Base-by-base conservation (phyloP, 2,329 filamentous ascomycete genomes). In the Cadophora sp. region DNA sequence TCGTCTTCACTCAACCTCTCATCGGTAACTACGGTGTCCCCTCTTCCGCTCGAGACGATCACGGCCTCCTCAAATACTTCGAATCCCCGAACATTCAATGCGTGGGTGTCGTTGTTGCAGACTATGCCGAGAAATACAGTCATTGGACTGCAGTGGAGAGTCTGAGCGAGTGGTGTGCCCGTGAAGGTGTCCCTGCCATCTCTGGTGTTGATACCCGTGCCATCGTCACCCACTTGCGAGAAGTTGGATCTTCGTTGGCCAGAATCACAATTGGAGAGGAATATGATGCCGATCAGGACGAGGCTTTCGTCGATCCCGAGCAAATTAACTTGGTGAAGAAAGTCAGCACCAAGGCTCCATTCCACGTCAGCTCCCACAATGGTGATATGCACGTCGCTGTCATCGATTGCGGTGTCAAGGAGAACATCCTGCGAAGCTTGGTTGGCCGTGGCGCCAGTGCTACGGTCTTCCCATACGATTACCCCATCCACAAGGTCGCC, bases 21-120 rank as follows among this genome's bases (percentile, higher is more conserved):
- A 97, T 99, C 77, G 96, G 96, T 78, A 99, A 99, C 87, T 99
- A 99, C 79, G 96, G 96, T 75, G 95, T 99, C 20, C 96, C 96
- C 18, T 96, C 94, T 39, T 89, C 85, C 71, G 87, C 89, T 76
- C 91, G 93, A 72, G 96, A 99, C 80, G 84, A 94, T 80, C 92
- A 89, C 80, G 96, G 96, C 75, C 88, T 99, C 67, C 86, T 98
- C 79, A 96, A 96, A 83, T 97, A 98, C 85, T 99, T 99, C 77
- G 96, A 99, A 83, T 97, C 94, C 33, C 96, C 96, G 62, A 93
- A 98, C 82, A 94, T 99, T 73, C 96, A 99, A 84, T 96, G 95
- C 68, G 92, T 92, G 69, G 96, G 94, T 80, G 91, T 99, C 61
- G 95, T 99, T 56, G 96, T 99, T 63, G 93, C 95, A 75, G 96